Conservation (phyloP, 768 basidiomycete species). For the Mycena olivaceomarginata region DNA sequence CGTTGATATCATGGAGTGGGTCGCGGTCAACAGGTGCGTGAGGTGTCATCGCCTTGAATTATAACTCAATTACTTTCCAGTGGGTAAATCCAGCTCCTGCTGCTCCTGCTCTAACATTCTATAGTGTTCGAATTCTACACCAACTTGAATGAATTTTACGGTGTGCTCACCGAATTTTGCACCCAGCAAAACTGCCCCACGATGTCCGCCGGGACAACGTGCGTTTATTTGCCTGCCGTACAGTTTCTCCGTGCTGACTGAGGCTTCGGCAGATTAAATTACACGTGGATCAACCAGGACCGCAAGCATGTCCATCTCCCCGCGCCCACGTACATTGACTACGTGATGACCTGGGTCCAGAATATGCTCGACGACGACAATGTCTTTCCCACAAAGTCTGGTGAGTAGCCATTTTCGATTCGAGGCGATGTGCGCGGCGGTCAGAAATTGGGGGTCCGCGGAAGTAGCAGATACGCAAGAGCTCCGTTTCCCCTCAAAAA, state of each 20-base stretch:
- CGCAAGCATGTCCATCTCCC: constrained; percentile 94
- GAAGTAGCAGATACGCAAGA: too few species aligned
- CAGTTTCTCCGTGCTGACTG: background rate
- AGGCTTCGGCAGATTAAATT: constrained; percentile 80
- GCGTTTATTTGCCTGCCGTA: constrained; percentile 51
- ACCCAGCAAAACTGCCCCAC: constrained; percentile 92
- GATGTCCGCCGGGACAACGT: constrained; percentile 96
- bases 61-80: constrained; percentile 54
- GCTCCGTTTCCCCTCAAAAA: too few species aligned
- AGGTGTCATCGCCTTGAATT: constrained; percentile 59
- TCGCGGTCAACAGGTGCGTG: constrained; percentile 68
- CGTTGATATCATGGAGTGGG: constrained; percentile 99
- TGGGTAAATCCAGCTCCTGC: constrained; percentile 62
- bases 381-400: constrained; percentile 96
- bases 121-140: constrained; percentile 99
- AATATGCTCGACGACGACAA: constrained; percentile 95
- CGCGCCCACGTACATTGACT: constrained; percentile 98
- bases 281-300: constrained; percentile 98
- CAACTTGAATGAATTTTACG: constrained; percentile 98
- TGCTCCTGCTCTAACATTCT: background rate
- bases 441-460: too few species aligned
- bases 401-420: constrained; percentile 70
- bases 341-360: constrained; percentile 99
- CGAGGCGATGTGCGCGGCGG: background rate
- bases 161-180: constrained; percentile 95